Base-by-base conservation (phyloP, 1,139 yeast species). In the Chernovozyma sophiae-reginae region DNA sequence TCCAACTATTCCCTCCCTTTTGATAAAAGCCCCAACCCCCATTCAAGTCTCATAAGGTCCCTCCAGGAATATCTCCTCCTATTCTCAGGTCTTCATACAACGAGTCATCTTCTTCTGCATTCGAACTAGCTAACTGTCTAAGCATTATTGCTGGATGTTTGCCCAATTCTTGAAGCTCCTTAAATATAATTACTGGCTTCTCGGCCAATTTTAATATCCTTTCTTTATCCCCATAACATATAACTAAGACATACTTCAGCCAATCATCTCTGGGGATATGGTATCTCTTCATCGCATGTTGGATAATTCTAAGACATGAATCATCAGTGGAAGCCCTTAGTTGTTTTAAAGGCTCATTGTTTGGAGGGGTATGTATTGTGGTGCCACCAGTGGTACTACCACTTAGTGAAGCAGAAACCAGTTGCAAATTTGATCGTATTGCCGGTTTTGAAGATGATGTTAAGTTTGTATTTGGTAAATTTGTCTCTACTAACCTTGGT, bases 81-180 rank as follows among this genome's bases (percentile, higher is more conserved):
- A 70, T 67, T 38, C 74, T 52, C 20, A 70, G 57, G 42, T 70
- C 72, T 40, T 66, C 74, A 37, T 67, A 68, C 23, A 58, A 42
- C 7, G 53, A 56, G 31, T 48, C 58, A 31, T 58, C 62, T 17
- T 54, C 62, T n/a, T 49, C 53, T 28, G 55, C 60, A 12, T 31
- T 33, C 27, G 36, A 32, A 23, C 46, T 44, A 25, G 90, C 95
- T 41, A 84, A 72, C 49, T 86, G 95, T 45, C 97, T 66, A 38
- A 90, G 72, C 97, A 90, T 90, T 42, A 90, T 89, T 1, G 95
- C 87, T 0, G 98, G 97, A 51, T 85, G 87, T 47, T 84, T 74
- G 1, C 97, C 97, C 43, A 81, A 74, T 45, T 86, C 96, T 53
- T 81, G 92, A 33, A 92, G 65, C 52, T 85, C 96, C 56, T 87